Base-by-base conservation (phyloP, 2,329 filamentous ascomycete species). In the Claviceps digitariae region DNA sequence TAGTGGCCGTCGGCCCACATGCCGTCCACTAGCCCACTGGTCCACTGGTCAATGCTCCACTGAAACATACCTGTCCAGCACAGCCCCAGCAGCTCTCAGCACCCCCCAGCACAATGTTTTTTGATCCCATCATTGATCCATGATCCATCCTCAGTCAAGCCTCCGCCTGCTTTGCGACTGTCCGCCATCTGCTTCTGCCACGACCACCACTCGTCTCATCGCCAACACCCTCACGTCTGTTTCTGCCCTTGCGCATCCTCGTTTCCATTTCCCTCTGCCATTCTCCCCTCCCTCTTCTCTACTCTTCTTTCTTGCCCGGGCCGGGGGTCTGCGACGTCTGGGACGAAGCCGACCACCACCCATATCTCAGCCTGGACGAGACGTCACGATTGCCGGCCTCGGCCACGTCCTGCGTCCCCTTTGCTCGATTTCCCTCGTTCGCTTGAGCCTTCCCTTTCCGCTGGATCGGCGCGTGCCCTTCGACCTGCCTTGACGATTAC, bases 281-380 rank as follows among this genome's bases (percentile, higher is more conserved):
- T 41, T 13, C 20, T 6, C 10, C 21, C 4, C 27, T 9, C 13
- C 5, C 15, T 40, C 34, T 8, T 21, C 23, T 20, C 23, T 13
- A 4, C 5, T 13, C 15, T 4, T n/a, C 34, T 21, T 13, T 48
- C 27, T 50, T 23, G 9, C 21, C 49, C 23, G 17, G 6, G 4
- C 21, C 40, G 43, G 29, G 34, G 44, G 4, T 48, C 45, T 48
- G 53, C 49, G 45, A 54, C 53, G 53, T 46, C 53, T 51, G 52
- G 34, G 31, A 51, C 52, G 49, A 43, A 51, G 52, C 52, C 34
- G 44, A 38, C 21, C 15, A 25, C 29, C 36, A n/a, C 20, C 13
- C 44, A 23, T 9, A 2, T 15, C 43, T 38, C 41, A 8, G 34
- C 34, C 44, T 50, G 36, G 15, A 45, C 48, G 47, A 50, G 31